Evolutionary conservation across 2,329 filamentous ascomycete genomes (phyloP), one percentile per base, ranked within the genome.

Genomic region (Daldinia sp.): DNA sequence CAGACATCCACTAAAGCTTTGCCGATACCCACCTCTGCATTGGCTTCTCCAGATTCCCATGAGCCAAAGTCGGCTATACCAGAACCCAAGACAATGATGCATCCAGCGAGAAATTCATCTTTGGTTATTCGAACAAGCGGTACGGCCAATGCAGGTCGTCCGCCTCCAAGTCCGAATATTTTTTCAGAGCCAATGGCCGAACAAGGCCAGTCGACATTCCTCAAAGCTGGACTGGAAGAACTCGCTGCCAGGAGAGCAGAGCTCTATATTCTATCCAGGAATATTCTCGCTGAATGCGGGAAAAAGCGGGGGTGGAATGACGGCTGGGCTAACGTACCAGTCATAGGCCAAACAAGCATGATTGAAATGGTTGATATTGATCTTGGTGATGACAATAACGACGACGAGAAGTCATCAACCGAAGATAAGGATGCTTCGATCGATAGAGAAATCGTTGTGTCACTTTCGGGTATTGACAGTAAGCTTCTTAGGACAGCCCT

Each of bases 181-280:
- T 90, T 89, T 63, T 84, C 33, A 35, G 81, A 78, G 46, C 68
- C 77, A 1, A 72, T 82, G 2, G 81, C 83, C 4, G 75, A 75
- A 1, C 81, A 88, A 57, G 77, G 76, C 9, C 80, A 82, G 4
- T 80, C 83, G 1, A 83, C 84, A 0, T 88, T 89, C 62, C 79
- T 87, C 15, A 90, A 89, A 68, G 75, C 82, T 6, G 94, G 95
- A 0, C 82, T 94, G 0, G 92, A 97, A 76, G 92, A 97, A 61
- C 83, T 98, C 26, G 93, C 94, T 39, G 92, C 93, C 50, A 89
- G 90, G 67, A 87, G 95, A 74, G 95, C 93, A 5, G 93, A 97
- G 75, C 85, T 98, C 2, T 91, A 93, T 68, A 83, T 93, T 63
- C 82, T 97, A 44, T 94, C 93, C 7, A 87, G 95, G 62, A 93